phyloP scores from a whole-genome alignment of 768 basidiomycete species.

The Boletus rubropictus region DNA sequence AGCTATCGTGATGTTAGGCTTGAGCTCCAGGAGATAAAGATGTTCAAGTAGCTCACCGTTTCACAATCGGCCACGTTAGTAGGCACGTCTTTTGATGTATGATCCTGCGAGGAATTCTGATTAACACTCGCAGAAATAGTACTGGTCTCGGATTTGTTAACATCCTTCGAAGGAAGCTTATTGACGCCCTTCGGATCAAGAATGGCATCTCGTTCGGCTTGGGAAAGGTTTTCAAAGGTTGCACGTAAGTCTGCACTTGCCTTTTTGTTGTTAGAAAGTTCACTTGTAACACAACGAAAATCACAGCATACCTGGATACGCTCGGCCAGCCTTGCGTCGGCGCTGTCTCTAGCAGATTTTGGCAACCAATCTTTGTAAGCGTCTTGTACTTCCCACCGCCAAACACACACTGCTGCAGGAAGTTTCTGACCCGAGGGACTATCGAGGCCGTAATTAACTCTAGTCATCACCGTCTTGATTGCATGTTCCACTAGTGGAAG shows the following conservation, averaged over 20 bases:
- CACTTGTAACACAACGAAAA: background rate
- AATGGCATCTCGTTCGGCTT: constrained; percentile 50
- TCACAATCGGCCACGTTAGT: constrained; percentile 37
- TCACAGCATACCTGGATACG: constrained; percentile 50
- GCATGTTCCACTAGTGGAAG: constrained; percentile 51
- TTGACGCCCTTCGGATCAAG: constrained; percentile 44
- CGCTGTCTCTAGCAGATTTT: constrained; percentile 57
- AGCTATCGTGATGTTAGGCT: constrained; percentile 5
- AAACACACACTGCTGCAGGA: constrained; percentile 63
- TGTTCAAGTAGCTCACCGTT: constrained; percentile 26
- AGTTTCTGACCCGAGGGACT: constrained; percentile 41
- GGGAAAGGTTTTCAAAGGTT: constrained; percentile 53
- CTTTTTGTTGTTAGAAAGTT: constrained; percentile 32
- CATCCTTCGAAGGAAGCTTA: constrained; percentile 34
- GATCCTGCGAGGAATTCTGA: constrained; percentile 17
- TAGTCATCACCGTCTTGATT: constrained; percentile 56
- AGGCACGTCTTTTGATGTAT: constrained; percentile 25
- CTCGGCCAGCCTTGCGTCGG: constrained; percentile 55
- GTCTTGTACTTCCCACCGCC: constrained; percentile 83
- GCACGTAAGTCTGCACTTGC: constrained; percentile 51
- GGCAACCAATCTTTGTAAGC: constrained; percentile 58
- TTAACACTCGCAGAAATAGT: constrained; percentile 1
- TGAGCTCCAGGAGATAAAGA: background rate
- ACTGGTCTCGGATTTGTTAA: constrained; percentile 17
- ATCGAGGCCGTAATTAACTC: constrained; percentile 81